Evolutionary conservation across 2,329 filamentous ascomycete species (phyloP), one percentile per base, ranked within the genome.

Genomic region (Diplodia mutila): DNA sequence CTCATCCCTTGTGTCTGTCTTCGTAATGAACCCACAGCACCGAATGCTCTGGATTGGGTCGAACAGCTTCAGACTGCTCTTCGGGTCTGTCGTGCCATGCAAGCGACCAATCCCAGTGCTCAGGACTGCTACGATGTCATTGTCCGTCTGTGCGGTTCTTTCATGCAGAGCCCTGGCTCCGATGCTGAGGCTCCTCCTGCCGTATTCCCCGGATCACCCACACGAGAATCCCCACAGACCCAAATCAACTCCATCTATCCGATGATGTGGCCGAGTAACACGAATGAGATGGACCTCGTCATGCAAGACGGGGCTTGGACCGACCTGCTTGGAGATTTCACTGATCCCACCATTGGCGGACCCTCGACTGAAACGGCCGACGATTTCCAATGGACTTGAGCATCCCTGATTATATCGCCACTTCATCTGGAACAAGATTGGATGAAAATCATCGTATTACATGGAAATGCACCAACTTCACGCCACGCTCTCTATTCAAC

Each of bases 1-100:
- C 73, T 85, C 18, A 84, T 85, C 11, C 83, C 82, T 1, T 81
- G 79, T 54, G 80, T 84, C 12, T 84, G 81, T 67, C 75, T 84
- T 2, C 80, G 82, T 6, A 83, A 82, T 65, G 74, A 80, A 5
- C 80, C 82, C 0, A 70, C 72, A 7, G 78, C 80, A 1, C 66
- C 73, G 2, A 70, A 77, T 11, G 80, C 80, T 8, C 49, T 72
- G 1, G 77, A 77, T 66, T 84, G 82, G 82, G 76, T 79, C 9
- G 69, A 73, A 1, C 82, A 84, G 67, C 78, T 84, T 48, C 72
- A 70, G 3, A 75, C 72, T 2, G 79, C 80, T 0, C 71, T 83
- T 5, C 71, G 74, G 1, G 77, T 79, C 1, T 77, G 82, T 34
- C 73, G 76, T 8, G 75, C 78, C 9, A 77, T 84, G 65, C 72